Percentiles rank a stretch among this genome's conserved stretches.
Conservation (phyloP, 805 yeast species). For the Cyberlindnera xishuangbannaensis region DNA sequence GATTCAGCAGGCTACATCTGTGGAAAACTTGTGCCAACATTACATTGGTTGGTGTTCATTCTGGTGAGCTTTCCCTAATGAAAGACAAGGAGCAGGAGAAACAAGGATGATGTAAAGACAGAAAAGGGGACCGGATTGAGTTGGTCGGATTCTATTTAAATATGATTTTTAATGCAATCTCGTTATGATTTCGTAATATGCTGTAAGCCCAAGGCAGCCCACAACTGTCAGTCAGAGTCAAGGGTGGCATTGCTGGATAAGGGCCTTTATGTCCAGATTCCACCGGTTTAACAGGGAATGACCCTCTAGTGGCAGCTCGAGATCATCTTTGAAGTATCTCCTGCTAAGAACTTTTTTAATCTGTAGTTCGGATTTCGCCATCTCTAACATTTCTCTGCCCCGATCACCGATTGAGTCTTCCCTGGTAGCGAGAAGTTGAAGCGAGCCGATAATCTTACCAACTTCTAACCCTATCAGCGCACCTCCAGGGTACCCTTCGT, state of each 20-base stretch:
- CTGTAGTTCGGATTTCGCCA: constrained; percentile 48
- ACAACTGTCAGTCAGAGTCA: too few species aligned
- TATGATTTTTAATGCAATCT: too few species aligned
- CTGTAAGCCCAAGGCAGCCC: too few species aligned
- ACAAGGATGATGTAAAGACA: too few species aligned
- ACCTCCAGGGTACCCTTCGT: constrained; percentile 72
- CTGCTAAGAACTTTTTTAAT: constrained; percentile 53
- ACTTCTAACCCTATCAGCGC: constrained; percentile 59
- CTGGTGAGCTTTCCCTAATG: too few species aligned
- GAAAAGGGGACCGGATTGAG: too few species aligned
- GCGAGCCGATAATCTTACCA: constrained; percentile 57
- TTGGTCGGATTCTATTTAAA: too few species aligned
- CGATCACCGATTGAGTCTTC: constrained; percentile 15
- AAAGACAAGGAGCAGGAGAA: too few species aligned
- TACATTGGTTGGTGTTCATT: constrained; percentile 99
- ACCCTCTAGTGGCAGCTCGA: constrained; percentile 25
- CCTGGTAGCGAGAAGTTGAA: constrained; percentile 31
- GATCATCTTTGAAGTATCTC: constrained; percentile 42
- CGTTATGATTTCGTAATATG: too few species aligned
- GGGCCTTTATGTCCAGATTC: too few species aligned
- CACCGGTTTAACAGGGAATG: constrained; percentile 40
- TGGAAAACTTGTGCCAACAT: constrained; percentile 93
- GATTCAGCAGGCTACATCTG: constrained; percentile 94
- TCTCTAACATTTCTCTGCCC: constrained; percentile 23
- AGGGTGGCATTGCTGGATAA: too few species aligned